phyloP scores from a whole-genome alignment of 768 basidiomycete genomes.

The Tricholoma matsutake region DNA sequence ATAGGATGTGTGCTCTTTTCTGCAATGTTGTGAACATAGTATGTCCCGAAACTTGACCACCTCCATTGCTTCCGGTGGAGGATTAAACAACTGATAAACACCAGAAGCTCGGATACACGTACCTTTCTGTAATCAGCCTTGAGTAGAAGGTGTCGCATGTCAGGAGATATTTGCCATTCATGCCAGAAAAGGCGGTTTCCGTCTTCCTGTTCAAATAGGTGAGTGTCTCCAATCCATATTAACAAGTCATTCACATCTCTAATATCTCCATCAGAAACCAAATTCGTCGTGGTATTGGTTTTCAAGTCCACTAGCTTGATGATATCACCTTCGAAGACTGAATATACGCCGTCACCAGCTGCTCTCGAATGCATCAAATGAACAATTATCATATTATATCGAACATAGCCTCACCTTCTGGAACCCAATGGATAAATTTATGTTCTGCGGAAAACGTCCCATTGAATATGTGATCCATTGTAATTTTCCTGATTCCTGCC shows the following conservation, averaged over 20 bases:
- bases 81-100: too few species aligned
- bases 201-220: slow-evolving; percentile 41
- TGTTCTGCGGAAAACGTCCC: slow-evolving; percentile 67
- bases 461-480: slow-evolving; percentile 91
- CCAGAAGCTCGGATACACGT: slow-evolving; percentile 3
- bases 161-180: slow-evolving; percentile 82
- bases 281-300: slow-evolving; percentile 59
- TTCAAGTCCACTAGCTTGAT: slow-evolving; percentile 83
- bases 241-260: slow-evolving; percentile 50
- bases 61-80: slow-evolving; percentile 78
- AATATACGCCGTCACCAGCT: slow-evolving; percentile 97
- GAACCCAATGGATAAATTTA: slow-evolving; percentile 74
- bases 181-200: slow-evolving; percentile 49
- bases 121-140: slow-evolving; percentile 76
- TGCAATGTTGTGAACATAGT: slow-evolving; percentile 83
- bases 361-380: background rate
- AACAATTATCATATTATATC: background rate
- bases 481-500: slow-evolving; percentile 62
- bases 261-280: slow-evolving; percentile 59
- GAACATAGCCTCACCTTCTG: slow-evolving; percentile 64
- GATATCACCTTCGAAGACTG: slow-evolving; percentile 51
- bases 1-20: slow-evolving; percentile 70
- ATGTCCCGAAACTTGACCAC: slow-evolving; percentile 85
- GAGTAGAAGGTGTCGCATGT: slow-evolving; percentile 87
- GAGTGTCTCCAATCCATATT: background rate